Conservation (phyloP, 2,329 filamentous ascomycete species). For the Apiospora saccharicola region DNA sequence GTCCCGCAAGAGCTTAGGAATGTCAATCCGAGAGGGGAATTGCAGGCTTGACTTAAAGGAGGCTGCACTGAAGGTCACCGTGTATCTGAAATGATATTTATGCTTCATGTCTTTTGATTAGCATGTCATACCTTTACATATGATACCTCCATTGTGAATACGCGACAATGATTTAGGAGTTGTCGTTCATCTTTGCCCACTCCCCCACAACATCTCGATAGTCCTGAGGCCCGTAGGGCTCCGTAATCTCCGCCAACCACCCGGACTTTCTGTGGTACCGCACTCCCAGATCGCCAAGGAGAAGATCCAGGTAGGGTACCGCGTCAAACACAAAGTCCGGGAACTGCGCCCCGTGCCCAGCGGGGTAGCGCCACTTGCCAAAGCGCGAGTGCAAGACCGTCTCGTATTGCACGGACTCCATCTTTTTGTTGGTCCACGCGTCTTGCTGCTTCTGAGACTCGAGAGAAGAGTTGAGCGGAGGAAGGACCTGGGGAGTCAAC, state of each 20-base stretch:
- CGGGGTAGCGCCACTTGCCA: constrained; percentile 57
- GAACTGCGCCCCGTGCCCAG: constrained; percentile 56
- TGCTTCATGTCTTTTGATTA: too few species aligned
- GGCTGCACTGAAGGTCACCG: too few species aligned
- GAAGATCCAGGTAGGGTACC: constrained; percentile 64
- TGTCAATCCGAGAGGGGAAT: too few species aligned
- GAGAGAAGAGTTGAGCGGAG: constrained; percentile 30
- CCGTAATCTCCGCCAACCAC: constrained; percentile 48
- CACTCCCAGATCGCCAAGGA: constrained; percentile 62
- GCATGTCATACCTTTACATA: too few species aligned
- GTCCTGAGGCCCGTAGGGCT: constrained; percentile 54
- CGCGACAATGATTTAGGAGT: too few species aligned
- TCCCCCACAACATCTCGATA: constrained; percentile 56
- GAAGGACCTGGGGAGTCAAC: constrained; percentile 24
- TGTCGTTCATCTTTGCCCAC: constrained; percentile 47
- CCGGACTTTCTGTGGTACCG: constrained; percentile 47
- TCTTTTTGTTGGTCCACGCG: not conserved
- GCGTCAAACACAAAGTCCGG: constrained; percentile 67
- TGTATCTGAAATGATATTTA: too few species aligned
- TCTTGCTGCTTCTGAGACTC: not conserved
- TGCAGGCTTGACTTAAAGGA: too few species aligned
- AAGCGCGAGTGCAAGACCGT: constrained; percentile 61
- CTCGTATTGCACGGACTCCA: constrained; percentile 39
- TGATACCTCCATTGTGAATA: too few species aligned
- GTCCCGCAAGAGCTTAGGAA: too few species aligned